These are phyloP conservation scores for Pichia sp. DNA, from an alignment of 1,139 yeast species.

Conservation along the genomic window DNA sequence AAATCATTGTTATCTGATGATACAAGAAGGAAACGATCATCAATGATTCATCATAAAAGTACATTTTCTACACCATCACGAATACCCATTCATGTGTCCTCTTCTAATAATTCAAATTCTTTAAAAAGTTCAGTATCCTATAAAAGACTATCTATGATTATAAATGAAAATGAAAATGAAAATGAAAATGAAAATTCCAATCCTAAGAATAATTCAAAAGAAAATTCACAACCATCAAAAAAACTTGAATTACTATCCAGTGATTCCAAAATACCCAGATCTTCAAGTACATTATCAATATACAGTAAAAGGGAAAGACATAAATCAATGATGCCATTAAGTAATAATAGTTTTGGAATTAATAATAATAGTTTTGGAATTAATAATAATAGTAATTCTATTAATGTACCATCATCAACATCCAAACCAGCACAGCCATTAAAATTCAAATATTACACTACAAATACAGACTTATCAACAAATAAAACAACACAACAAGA, in stretches of 20 bases:
- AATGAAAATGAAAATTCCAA: neutral
- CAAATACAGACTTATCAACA: neutral
- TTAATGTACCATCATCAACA: neutral
- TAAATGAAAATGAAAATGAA: neutral
- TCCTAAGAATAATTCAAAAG: neutral
- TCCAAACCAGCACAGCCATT: neutral
- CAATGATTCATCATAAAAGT: neutral
- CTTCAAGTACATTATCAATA: neutral
- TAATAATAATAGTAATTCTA: neutral
- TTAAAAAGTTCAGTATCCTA: neutral
- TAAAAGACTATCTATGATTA: conserved; percentile 1
- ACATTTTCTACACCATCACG: conserved; percentile 1
- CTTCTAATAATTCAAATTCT: neutral
- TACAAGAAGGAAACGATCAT: conserved; percentile 1
- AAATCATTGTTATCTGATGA: neutral
- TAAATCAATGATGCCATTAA: neutral
- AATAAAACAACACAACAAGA: neutral
- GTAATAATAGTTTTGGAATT: neutral
- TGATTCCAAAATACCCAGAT: conserved; percentile 6
- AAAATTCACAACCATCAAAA: neutral
- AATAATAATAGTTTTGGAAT: neutral
- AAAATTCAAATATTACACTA: neutral
- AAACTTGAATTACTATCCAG: neutral
- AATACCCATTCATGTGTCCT: conserved; percentile 5
- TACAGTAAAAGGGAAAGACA: neutral